These are phyloP conservation scores for Lactarius vividus DNA, from an alignment of 768 basidiomycete genomes.

Conservation along the genomic window DNA sequence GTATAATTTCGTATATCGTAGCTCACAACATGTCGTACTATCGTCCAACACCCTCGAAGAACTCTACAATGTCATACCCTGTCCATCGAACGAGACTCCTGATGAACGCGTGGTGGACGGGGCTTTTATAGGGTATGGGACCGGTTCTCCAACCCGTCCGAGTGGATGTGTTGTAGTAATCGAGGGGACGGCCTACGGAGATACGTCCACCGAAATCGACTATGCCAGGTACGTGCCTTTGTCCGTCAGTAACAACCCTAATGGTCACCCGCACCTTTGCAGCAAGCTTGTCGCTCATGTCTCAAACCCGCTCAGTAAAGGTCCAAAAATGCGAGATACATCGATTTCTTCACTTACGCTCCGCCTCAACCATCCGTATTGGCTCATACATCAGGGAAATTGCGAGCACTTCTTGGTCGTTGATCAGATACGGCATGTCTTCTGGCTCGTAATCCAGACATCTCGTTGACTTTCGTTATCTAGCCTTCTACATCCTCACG, in stretches of 20 bases:
- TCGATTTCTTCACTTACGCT: conserved; percentile 53
- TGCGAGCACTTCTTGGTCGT: conserved; percentile 82
- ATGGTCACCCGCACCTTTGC: conserved; percentile 15
- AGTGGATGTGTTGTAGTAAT: conserved; percentile 56
- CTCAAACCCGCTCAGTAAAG: conserved; percentile 33
- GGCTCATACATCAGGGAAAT: conserved; percentile 75
- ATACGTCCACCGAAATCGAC: conserved; percentile 46
- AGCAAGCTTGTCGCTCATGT: conserved; percentile 50
- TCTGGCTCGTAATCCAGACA: not conserved
- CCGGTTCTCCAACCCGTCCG: conserved; percentile 20
- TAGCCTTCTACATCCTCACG: conserved; percentile 59
- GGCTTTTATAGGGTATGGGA: conserved; percentile 36
- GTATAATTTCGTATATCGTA: conserved; percentile 54
- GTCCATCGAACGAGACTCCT: conserved; percentile 55
- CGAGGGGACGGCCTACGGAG: conserved; percentile 58
- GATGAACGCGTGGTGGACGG: conserved; percentile 39
- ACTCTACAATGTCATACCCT: conserved; percentile 57
- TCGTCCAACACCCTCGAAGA: conserved; percentile 74
- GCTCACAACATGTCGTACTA: conserved; percentile 65
- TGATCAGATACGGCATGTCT: conserved; percentile 63
- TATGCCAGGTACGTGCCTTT: conserved; percentile 54
- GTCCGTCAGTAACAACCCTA: not conserved
- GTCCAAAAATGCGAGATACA: conserved; percentile 47
- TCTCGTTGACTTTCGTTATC: not conserved
- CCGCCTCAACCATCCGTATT: conserved; percentile 73